phyloP scores from a whole-genome alignment of 805 yeast genomes.

The Saccharomycopsis guyanensis region DNA sequence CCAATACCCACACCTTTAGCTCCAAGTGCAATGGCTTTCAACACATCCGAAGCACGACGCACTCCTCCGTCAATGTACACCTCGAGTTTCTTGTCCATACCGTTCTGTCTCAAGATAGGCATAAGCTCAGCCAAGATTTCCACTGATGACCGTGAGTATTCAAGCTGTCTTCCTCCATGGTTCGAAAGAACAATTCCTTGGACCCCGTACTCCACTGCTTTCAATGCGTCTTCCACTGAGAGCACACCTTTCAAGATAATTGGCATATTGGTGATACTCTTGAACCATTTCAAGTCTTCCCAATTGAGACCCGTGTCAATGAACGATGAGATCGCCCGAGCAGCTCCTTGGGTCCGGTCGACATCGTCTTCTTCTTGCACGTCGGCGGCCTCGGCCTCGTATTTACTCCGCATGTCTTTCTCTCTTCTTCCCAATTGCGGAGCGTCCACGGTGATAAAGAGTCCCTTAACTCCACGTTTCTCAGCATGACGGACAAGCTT shows the following conservation, averaged over 20 bases:
- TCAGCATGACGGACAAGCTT: slow-evolving; percentile 66
- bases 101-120: slow-evolving; percentile 37
- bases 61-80: slow-evolving; percentile 64
- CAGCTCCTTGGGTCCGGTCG: slow-evolving; percentile 76
- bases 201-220: slow-evolving; percentile 64
- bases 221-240: slow-evolving; percentile 67
- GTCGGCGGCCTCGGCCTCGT: slow-evolving; percentile 37
- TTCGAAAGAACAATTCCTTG: slow-evolving; percentile 79
- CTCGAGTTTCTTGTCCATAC: slow-evolving; percentile 44
- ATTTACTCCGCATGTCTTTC: slow-evolving; percentile 68
- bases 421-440: slow-evolving; percentile 89
- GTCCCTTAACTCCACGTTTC: slow-evolving; percentile 65
- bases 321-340: slow-evolving; percentile 78
- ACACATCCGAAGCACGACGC: slow-evolving; percentile 57
- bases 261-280: slow-evolving; percentile 52
- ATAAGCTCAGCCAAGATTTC: slow-evolving; percentile 64
- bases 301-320: slow-evolving; percentile 64
- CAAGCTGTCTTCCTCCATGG: slow-evolving; percentile 88
- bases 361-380: slow-evolving; percentile 41
- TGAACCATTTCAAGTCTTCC: slow-evolving; percentile 56
- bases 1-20: slow-evolving; percentile 69
- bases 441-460: slow-evolving; percentile 88
- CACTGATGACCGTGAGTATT: slow-evolving; percentile 71
- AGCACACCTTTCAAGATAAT: slow-evolving; percentile 80
- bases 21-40: slow-evolving; percentile 62